Evolutionary conservation across 1,139 yeast genomes (phyloP).

Genomic region (Maudiozyma humilis): DNA sequence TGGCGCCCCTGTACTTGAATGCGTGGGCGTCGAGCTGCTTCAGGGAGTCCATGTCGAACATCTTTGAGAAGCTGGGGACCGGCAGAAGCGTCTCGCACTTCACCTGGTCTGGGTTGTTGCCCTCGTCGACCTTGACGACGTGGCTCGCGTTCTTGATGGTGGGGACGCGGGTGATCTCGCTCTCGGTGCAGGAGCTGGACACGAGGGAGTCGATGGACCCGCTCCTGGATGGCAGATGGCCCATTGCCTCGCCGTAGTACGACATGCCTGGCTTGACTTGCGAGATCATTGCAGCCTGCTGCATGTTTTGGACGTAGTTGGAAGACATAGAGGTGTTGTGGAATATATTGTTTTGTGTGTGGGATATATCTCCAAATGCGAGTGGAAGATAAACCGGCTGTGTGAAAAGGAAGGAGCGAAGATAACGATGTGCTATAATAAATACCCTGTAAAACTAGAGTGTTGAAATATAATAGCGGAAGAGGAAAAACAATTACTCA

Average conservation of each 20-base stretch:
- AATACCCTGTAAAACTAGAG: too few species aligned
- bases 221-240: neutral
- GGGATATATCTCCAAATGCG: neutral
- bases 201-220: neutral
- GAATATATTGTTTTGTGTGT: neutral
- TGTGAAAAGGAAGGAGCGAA: too few species aligned
- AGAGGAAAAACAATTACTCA: too few species aligned
- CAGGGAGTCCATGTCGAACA: neutral
- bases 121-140: neutral
- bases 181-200: neutral
- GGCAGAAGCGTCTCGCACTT: slow-evolving; percentile 7
- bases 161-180: neutral
- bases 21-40: slow-evolving; percentile 4
- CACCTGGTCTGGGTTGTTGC: neutral
- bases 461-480: too few species aligned
- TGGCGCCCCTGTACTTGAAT: slow-evolving; percentile 6
- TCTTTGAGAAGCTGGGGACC: neutral
- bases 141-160: neutral
- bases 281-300: neutral
- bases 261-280: neutral
- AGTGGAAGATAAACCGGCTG: neutral
- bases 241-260: neutral
- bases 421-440: too few species aligned
- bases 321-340: neutral
- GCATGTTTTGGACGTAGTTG: neutral